Conservation (phyloP, 1,284 basidiomycete genomes). For the Apiotrichum gamsii region DNA sequence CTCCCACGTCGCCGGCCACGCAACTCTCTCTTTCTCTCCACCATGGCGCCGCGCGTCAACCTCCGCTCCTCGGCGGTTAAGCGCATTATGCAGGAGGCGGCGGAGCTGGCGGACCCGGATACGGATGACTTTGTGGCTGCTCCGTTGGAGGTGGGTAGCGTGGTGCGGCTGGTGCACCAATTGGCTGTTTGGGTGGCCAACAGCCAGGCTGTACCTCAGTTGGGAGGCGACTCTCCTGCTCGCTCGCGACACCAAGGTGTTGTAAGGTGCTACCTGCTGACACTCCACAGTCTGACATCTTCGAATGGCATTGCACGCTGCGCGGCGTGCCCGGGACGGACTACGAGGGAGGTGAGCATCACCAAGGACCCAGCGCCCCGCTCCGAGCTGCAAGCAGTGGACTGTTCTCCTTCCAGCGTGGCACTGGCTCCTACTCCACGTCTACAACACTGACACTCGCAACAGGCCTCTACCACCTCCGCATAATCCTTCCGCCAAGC, state of each 20-base stretch:
- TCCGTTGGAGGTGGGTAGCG: slow-evolving; percentile 68
- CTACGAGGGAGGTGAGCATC: slow-evolving; percentile 69
- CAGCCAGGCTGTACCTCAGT: no score
- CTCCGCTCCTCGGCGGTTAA: slow-evolving; percentile 65
- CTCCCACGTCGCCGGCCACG: no score
- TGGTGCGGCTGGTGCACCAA: no score
- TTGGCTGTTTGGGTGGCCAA: no score
- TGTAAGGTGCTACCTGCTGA: no score
- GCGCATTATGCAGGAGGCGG: slow-evolving; percentile 92
- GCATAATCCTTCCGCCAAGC: slow-evolving; percentile 81
- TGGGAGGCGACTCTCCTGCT: no score
- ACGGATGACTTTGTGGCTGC: slow-evolving; percentile 54
- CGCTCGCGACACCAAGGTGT: no score
- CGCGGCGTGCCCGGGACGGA: slow-evolving; percentile 80
- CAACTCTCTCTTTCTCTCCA: not conserved
- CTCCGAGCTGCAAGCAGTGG: no score
- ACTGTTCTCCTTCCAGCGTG: no score
- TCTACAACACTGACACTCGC: not conserved
- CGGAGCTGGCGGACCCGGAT: slow-evolving; percentile 56
- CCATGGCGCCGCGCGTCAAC: slow-evolving; percentile 28
- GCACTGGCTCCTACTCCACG: no score
- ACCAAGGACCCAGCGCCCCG: no score
- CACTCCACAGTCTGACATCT: slow-evolving; percentile 38
- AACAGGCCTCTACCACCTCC: slow-evolving; percentile 68
- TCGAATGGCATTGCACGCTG: slow-evolving; percentile 94